Evolutionary conservation across 176 grass and related monocot genomes (phyloP), one percentile per base, ranked within the genome.

Genomic region (Aegilops sharonensis): DNA sequence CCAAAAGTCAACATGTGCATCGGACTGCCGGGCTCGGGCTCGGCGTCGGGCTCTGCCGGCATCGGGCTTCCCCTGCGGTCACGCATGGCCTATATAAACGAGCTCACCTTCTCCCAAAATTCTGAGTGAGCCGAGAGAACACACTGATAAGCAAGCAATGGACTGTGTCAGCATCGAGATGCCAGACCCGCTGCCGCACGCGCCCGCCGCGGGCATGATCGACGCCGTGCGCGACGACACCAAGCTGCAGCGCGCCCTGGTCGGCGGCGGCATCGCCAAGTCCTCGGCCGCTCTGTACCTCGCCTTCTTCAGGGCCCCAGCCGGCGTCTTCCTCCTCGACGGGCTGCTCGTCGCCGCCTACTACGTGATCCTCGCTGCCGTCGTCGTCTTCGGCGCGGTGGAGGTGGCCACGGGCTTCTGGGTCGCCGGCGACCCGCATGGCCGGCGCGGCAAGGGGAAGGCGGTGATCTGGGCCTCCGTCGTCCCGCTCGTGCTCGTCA

Each of bases 281-380:
- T 35, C 80, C 25, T 37, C 5, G 8, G 86, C 72, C 0, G 72
- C 48, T 35, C 25, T 88, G 9, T 20, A 34, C 61, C 79, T 88
- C 47, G 72, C 63, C 34, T 20, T 83, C 47, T 20, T 40, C 48
- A 72, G 24, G 70, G 7, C 60, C 2, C 86, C 79, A 4, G 69
- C 23, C n/a, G 86, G 86, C 21, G 71, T 88, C 34, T 88, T 88
- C 72, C 79, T 69, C 48, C 47, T 25, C 72, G 36, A 40, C 68
- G 9, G 5, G 18, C 24, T n/a, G 36, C 11, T 36, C 35, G 29
- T 77, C 63, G 68, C n/a, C 63, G 63, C 63, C 23, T 83, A 88
- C 63, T 83, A 88, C 72, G 48, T 0, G 12, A 15, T 21, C 18
- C 86, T 83, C 25, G 20, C 8, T 0, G 45, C 24, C 63, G 37